Percentiles rank a stretch among this genome's conserved stretches.
Conservation (phyloP, 2,329 filamentous ascomycete species). For the Exophiala mesophila region DNA sequence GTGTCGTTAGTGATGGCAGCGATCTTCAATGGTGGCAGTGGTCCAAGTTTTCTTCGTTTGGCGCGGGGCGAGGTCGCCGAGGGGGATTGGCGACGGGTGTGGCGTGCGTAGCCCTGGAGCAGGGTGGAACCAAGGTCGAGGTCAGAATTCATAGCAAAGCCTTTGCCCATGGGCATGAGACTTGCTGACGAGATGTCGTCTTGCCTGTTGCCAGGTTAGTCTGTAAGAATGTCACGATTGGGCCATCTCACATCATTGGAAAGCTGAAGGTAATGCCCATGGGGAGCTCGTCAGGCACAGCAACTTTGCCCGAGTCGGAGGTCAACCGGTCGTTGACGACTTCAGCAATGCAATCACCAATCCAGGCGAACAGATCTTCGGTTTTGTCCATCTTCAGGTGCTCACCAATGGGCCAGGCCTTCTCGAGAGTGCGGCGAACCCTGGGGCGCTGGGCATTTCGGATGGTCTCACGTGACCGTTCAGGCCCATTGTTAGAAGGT, state of each 20-base stretch:
- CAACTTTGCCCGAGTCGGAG: slow-evolving; percentile 34
- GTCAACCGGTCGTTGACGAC: slow-evolving; percentile 56
- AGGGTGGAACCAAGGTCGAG: slow-evolving; percentile 52
- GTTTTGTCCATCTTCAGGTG: slow-evolving; percentile 69
- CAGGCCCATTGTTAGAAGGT: slow-evolving; percentile 22
- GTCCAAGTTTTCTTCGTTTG: slow-evolving; percentile 40
- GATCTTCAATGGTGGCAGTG: slow-evolving; percentile 62
- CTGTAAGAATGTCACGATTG: too few relatives aligned
- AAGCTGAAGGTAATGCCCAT: slow-evolving; percentile 50
- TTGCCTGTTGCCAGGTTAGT: slow-evolving; percentile 37
- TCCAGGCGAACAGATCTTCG: slow-evolving; percentile 74
- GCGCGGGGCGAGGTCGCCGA: slow-evolving; percentile 37
- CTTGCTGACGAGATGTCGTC: slow-evolving; percentile 51
- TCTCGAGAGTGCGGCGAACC: slow-evolving; percentile 60
- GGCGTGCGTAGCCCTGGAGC: slow-evolving; percentile 50
- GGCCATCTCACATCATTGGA: slow-evolving; percentile 47
- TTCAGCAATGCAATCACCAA: slow-evolving; percentile 69
- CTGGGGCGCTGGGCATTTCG: slow-evolving; percentile 46
- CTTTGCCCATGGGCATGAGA: slow-evolving; percentile 55
- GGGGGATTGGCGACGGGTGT: slow-evolving; percentile 37
- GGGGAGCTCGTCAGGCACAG: slow-evolving; percentile 41
- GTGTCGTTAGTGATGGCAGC: slow-evolving; percentile 77
- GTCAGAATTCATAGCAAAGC: slow-evolving; percentile 53
- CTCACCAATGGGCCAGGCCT: slow-evolving; percentile 68
- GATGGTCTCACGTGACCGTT: slow-evolving; percentile 40